Evolutionary conservation across 1,284 basidiomycete genomes (phyloP).

Genomic region (Heterobasidion annosum): DNA sequence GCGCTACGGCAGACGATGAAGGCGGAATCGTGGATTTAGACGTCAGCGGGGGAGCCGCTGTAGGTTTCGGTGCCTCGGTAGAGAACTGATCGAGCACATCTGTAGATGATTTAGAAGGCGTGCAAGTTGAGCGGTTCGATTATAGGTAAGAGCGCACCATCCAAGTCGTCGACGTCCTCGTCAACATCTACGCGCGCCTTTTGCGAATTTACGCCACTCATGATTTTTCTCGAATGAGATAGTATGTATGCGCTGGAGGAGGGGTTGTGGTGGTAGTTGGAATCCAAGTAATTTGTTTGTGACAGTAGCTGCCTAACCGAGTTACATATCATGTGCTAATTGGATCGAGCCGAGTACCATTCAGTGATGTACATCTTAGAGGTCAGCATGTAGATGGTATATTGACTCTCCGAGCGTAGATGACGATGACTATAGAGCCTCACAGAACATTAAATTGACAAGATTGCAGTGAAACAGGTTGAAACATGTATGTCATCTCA

Average conservation of each 20-base stretch:
- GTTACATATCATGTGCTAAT: too few relatives aligned
- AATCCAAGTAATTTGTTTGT: too few relatives aligned
- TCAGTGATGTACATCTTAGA: too few relatives aligned
- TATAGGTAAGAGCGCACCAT: constrained; percentile 35
- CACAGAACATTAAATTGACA: too few relatives aligned
- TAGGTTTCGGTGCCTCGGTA: constrained; percentile 15
- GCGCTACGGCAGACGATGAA: constrained; percentile 15
- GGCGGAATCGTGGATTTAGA: constrained; percentile 10
- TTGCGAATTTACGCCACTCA: background rate
- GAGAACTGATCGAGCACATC: constrained; percentile 50
- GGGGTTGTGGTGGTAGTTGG: too few relatives aligned
- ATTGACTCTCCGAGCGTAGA: too few relatives aligned
- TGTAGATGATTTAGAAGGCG: background rate
- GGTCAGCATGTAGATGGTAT: too few relatives aligned
- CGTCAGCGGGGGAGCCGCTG: constrained; percentile 14
- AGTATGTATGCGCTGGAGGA: background rate
- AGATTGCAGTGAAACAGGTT: too few relatives aligned
- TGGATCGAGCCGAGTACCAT: too few relatives aligned
- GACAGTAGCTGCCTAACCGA: too few relatives aligned
- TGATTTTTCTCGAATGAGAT: background rate
- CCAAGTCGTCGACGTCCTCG: constrained; percentile 69
- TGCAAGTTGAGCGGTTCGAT: background rate
- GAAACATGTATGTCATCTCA: too few relatives aligned
- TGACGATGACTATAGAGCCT: too few relatives aligned
- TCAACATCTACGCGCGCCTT: constrained; percentile 26